These are phyloP conservation scores for Tolypocladium album DNA, from an alignment of 2,329 filamentous ascomycete species.

Conservation along the genomic window DNA sequence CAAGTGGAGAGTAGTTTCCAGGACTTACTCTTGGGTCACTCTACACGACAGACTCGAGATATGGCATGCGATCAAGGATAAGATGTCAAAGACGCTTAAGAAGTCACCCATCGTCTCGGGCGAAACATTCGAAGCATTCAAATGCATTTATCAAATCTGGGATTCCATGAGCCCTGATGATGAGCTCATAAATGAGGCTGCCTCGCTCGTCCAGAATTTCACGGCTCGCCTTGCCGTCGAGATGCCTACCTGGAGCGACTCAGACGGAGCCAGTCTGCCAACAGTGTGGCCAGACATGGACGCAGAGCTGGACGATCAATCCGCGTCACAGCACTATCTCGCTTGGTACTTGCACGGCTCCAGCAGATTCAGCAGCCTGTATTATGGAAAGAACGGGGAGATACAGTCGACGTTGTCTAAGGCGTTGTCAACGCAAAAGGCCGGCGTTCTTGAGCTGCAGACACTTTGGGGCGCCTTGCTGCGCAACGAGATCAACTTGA, in stretches of 20 bases:
- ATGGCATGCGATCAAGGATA: conserved; percentile 22
- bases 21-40: conserved; percentile 22
- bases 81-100: conserved; percentile 20
- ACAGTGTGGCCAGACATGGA: conserved; percentile 6
- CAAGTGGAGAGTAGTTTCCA: conserved; percentile 30
- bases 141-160: conserved; percentile 27
- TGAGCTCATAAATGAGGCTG: conserved; percentile 14
- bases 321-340: conserved; percentile 19
- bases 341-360: conserved; percentile 22
- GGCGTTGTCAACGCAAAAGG: conserved; percentile 10
- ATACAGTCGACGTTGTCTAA: conserved; percentile 15
- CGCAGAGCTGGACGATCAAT: conserved; percentile 14
- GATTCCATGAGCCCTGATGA: conserved; percentile 25
- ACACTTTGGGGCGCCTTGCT: conserved; percentile 20
- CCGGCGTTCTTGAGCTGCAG: conserved; percentile 6
- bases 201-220: conserved; percentile 21
- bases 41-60: conserved; percentile 17
- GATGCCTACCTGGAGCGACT: conserved; percentile 11
- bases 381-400: conserved; percentile 11
- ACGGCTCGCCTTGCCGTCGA: conserved; percentile 20
- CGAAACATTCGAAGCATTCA: conserved; percentile 29
- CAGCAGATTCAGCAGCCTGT: conserved; percentile 19
- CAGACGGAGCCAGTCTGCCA: conserved; percentile 12
- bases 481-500: conserved; percentile 26
- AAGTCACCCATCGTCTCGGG: conserved; percentile 19